Evolutionary conservation across 2,329 filamentous ascomycete species (phyloP).

Genomic region (Alternaria gaisen): DNA sequence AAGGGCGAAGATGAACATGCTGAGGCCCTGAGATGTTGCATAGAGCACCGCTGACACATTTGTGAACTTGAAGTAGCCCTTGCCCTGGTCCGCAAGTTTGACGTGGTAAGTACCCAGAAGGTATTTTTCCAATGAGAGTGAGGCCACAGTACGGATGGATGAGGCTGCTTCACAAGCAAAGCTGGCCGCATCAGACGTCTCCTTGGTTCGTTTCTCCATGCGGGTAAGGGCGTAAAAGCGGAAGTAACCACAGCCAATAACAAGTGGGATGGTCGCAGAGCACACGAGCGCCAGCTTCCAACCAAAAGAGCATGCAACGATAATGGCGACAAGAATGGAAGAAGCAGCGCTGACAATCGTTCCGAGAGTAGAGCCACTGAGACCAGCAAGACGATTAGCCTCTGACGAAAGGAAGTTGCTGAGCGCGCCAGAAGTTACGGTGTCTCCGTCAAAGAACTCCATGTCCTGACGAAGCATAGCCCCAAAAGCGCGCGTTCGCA

Average conservation of each 20-base stretch:
- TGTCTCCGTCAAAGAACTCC: constrained; percentile 87
- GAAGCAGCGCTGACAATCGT: constrained; percentile 82
- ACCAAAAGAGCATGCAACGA: constrained; percentile 74
- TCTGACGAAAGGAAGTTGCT: constrained; percentile 74
- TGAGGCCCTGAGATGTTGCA: constrained; percentile 82
- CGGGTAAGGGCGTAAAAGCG: constrained; percentile 89
- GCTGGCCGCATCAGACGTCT: constrained; percentile 81
- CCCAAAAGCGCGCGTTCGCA: constrained; percentile 83
- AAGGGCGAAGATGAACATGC: constrained; percentile 54
- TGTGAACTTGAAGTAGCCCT: constrained; percentile 74
- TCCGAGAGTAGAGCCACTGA: constrained; percentile 87
- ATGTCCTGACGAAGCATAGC: constrained; percentile 87
- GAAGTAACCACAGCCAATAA: constrained; percentile 83
- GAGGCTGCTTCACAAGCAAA: constrained; percentile 95
- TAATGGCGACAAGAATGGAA: constrained; percentile 78
- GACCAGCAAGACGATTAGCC: constrained; percentile 87
- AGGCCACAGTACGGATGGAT: constrained; percentile 93
- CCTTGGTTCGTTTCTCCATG: constrained; percentile 77
- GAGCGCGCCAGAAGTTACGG: constrained; percentile 88
- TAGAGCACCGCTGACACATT: constrained; percentile 81
- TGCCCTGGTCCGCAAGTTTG: constrained; percentile 74
- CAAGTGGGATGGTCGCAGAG: constrained; percentile 77
- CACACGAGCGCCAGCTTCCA: constrained; percentile 92
- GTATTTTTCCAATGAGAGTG: constrained; percentile 85
- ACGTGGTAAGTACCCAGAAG: constrained; percentile 77